phyloP scores from a whole-genome alignment of 768 basidiomycete species.

The Leucocoprinus sp. region DNA sequence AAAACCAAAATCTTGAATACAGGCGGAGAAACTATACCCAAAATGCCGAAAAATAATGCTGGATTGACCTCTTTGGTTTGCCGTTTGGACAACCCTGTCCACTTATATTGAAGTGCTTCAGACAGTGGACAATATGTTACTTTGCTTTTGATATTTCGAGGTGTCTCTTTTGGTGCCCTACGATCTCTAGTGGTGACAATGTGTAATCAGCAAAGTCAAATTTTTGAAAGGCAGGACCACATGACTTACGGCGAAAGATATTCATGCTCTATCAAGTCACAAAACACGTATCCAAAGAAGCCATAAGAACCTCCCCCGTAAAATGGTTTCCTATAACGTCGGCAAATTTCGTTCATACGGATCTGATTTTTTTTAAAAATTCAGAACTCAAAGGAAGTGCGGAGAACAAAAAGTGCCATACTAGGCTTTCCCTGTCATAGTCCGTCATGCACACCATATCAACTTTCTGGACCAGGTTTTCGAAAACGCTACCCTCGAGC shows the following conservation, averaged over 20 bases:
- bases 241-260: slow-evolving; percentile 73
- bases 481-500: slow-evolving; percentile 45
- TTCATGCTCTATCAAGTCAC: slow-evolving; percentile 82
- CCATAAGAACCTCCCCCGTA: slow-evolving; percentile 93
- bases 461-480: slow-evolving; percentile 51
- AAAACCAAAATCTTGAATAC: slow-evolving; percentile 2
- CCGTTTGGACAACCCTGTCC: slow-evolving; percentile 60
- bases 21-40: slow-evolving; percentile 39
- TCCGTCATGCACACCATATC: slow-evolving; percentile 90
- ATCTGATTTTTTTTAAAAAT: slow-evolving; percentile 47
- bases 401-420: slow-evolving; percentile 32
- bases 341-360: slow-evolving; percentile 71
- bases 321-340: slow-evolving; percentile 66
- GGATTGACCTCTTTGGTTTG: slow-evolving; percentile 85
- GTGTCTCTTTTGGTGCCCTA: slow-evolving; percentile 46
- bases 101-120: slow-evolving; percentile 58
- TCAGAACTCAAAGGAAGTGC: slow-evolving; percentile 10
- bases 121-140: slow-evolving; percentile 58
- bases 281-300: slow-evolving; percentile 88
- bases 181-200: slow-evolving; percentile 43
- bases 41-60: slow-evolving; percentile 55
- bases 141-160: slow-evolving; percentile 53
- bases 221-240: slow-evolving; percentile 6
- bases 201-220: not conserved
- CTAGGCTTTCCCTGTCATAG: slow-evolving; percentile 58